Evolutionary conservation across 1,139 yeast genomes (phyloP).

Genomic region (Saccharomyces hybrid): DNA sequence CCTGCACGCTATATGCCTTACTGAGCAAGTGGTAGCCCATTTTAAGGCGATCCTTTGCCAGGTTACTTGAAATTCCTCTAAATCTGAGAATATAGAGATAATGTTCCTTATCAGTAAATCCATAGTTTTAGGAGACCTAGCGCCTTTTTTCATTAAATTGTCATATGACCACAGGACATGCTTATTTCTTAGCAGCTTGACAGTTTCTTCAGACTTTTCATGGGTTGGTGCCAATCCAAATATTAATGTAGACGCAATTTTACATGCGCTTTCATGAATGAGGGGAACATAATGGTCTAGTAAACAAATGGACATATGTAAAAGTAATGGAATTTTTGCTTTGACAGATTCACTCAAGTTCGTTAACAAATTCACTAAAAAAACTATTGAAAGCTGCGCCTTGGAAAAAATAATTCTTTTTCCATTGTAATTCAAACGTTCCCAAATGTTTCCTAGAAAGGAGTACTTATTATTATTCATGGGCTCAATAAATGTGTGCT

Average conservation of each 20-base stretch:
- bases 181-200: constrained; percentile 46
- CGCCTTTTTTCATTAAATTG: constrained; percentile 71
- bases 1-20: constrained; percentile 91
- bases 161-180: constrained; percentile 75
- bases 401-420: constrained; percentile 75
- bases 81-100: constrained; percentile 47
- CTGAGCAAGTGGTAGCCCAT: constrained; percentile 98
- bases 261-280: constrained; percentile 79
- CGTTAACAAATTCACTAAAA: constrained; percentile 73
- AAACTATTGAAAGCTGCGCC: constrained; percentile 80
- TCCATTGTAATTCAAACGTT: constrained; percentile 48
- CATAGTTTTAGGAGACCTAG: constrained; percentile 84
- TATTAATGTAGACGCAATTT: constrained; percentile 64
- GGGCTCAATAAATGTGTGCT: constrained; percentile 34
- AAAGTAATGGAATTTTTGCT: constrained; percentile 58
- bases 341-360: constrained; percentile 50
- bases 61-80: constrained; percentile 55
- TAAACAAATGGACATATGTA: constrained; percentile 75
- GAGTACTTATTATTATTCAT: constrained; percentile 42
- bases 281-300: constrained; percentile 80
- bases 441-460: constrained; percentile 66
- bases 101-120: constrained; percentile 64
- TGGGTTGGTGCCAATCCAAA: constrained; percentile 55
- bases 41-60: constrained; percentile 80
- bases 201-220: constrained; percentile 46